Base-by-base conservation (phyloP, 176 grass and related monocot species). In the Cenchrus americanus region DNA sequence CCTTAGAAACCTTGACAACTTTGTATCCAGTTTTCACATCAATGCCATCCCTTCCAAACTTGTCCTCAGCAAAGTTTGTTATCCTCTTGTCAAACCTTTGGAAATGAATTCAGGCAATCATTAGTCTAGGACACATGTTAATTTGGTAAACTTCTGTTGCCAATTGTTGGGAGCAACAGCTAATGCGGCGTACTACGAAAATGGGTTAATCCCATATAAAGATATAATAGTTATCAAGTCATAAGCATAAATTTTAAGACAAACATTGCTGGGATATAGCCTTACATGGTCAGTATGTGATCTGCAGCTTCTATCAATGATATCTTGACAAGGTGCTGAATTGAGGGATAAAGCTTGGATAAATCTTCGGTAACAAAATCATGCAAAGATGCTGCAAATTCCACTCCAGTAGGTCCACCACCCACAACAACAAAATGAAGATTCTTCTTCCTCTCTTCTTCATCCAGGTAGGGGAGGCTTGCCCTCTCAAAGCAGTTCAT, bases 61-160 rank as follows among this genome's bases (percentile, higher is more conserved):
- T 98, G 32, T 90, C 80, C 77, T 98, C 96, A 4, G 96, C 96
- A 59, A 98, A 98, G 74, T 96, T 75, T 55, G 91, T 92, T 77
- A 98, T 95, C 79, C 96, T 93, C 66, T 98, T 98, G 70, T 98
- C 96, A 19, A 98, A 98, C 96, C 96, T 98, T 87, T 47, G 77
- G 13, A 50, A 62, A 37, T 37, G 34, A 62, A 49, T 24, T 58
- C 15, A 82, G 21, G 30, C 10, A 54, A 74, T 66, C 17, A 37
- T 89, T 74, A 89, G n/a, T 66, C 62, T 13, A 68, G 11, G 42
- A 80, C 34, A 74, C 2, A 77, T 8, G 32, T 66, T 72, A 37
- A 37, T 73, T 41, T 58, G 9, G 23, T 71, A 70, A 88, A 17
- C 2, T 19, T 26, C 34, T 34, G 34, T 58, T 76, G 13, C 55